phyloP scores from a whole-genome alignment of 2,329 filamentous ascomycete species.

The Hawksworthiomyces lignivorus region DNA sequence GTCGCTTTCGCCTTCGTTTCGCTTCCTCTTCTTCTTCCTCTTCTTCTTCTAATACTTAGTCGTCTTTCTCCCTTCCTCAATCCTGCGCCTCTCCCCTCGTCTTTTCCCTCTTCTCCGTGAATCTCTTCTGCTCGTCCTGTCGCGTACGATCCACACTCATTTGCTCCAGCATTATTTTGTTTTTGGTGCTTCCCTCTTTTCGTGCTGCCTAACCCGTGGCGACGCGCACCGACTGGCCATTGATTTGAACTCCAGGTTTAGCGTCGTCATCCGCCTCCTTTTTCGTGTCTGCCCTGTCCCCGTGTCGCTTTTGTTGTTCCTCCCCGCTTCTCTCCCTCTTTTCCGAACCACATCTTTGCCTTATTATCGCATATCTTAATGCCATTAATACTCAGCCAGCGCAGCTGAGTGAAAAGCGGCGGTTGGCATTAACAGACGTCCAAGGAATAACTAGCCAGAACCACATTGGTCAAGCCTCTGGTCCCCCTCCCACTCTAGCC shows the following conservation, averaged over 20 bases:
- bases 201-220: slow-evolving; percentile 4
- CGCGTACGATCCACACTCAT: not conserved
- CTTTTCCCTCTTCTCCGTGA: not conserved
- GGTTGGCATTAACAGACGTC: too few relatives aligned
- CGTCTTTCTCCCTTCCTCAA: not conserved
- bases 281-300: slow-evolving; percentile 5
- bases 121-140: not conserved
- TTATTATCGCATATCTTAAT: not conserved
- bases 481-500: not conserved
- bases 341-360: not conserved
- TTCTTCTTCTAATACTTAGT: not conserved
- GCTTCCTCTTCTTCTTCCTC: not conserved
- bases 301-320: slow-evolving; percentile 2
- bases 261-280: slow-evolving; percentile 12
- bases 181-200: too few relatives aligned
- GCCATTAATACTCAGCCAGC: not conserved
- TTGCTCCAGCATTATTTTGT: not conserved
- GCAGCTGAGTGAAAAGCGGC: not conserved
- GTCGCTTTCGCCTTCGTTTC: slow-evolving; percentile 1
- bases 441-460: too few relatives aligned
- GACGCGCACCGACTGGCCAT: slow-evolving; percentile 6
- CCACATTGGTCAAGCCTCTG: not conserved
- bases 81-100: not conserved
- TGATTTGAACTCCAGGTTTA: slow-evolving; percentile 2
- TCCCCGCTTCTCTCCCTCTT: not conserved